Base-by-base conservation (phyloP, 1,139 yeast species). In the Candida neerlandica region DNA sequence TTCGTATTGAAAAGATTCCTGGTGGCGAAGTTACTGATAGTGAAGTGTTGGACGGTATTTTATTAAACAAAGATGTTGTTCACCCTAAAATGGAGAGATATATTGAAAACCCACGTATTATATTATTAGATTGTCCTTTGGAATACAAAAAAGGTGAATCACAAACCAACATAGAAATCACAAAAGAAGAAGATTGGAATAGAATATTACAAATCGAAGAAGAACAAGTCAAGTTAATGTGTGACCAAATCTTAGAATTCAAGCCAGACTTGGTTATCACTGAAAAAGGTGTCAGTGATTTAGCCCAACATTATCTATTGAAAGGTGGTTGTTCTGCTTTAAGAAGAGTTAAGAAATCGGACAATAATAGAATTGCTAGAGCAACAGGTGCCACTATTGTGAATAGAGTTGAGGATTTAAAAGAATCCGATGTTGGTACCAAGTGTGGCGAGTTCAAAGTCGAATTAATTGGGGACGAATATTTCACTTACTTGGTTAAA, bases 131-230 rank as follows among this genome's bases (percentile, higher is more conserved):
- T 71, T 92, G 98, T 70, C 98, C 99, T 16, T 78, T 95, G 62
- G 99, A 95, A 71, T 95, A 95, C 74, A 95, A 95, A 74, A 95
- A 95, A 80, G 99, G 99, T 54, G 99, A 95, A 73, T 91, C 97
- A 2, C 99, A 95, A 70, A 94, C 99, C 50, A 94, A 94, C 70
- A 91, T 95, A 60, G 99, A 95, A 75, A 92, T 95, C 69, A 87
- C 97, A 46, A 90, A 90, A 64, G 98, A 94, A 69, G 90, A 86
- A 54, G 99, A 95, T 73, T 95, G 99, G 98, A 87, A 87, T 68
- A 84, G 98, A 71, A 85, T 92, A 55, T 77, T 95, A 62, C 94
- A 94, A 73, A 94, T 95, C 63, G 99, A 95, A 73, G 99, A 95
- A 74, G 99, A 95, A 69, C 99, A 95, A 73, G 94, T 95, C 55